Conservation (phyloP, 2,329 filamentous ascomycete genomes). For the Aspergillus clavatus region DNA sequence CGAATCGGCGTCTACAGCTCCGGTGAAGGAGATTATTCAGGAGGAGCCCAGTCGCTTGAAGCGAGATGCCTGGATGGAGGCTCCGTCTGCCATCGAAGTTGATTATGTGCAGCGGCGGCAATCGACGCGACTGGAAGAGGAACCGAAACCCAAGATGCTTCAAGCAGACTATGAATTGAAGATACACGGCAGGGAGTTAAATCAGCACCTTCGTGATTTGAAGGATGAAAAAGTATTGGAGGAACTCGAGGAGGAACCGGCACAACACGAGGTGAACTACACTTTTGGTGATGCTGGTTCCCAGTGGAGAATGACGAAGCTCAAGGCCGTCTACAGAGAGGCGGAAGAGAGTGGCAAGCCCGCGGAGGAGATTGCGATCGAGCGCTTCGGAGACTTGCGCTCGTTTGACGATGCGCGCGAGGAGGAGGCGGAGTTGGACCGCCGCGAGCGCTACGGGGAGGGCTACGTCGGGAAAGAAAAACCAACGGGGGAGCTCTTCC, state of each 20-base stretch:
- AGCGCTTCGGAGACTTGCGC: slow-evolving; percentile 73
- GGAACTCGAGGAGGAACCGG: slow-evolving; percentile 50
- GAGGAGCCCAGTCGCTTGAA: slow-evolving; percentile 46
- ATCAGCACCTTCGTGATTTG: slow-evolving; percentile 61
- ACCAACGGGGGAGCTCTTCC: slow-evolving; percentile 79
- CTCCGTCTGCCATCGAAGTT: slow-evolving; percentile 72
- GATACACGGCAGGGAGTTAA: slow-evolving; percentile 77
- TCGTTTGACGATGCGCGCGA: slow-evolving; percentile 91
- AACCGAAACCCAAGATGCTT: slow-evolving; percentile 37
- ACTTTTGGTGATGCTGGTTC: slow-evolving; percentile 85
- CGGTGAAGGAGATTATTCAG: slow-evolving; percentile 32
- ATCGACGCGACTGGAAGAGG: slow-evolving; percentile 50
- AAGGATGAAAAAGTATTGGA: slow-evolving; percentile 54
- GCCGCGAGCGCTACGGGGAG: slow-evolving; percentile 74
- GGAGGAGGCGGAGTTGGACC: slow-evolving; percentile 84
- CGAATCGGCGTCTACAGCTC: slow-evolving; percentile 34
- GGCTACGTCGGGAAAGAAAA: slow-evolving; percentile 81
- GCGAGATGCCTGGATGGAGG: slow-evolving; percentile 93
- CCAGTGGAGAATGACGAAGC: slow-evolving; percentile 93
- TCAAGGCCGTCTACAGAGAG: slow-evolving; percentile 76
- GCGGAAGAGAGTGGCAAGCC: slow-evolving; percentile 68
- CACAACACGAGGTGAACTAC: slow-evolving; percentile 66
- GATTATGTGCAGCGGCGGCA: slow-evolving; percentile 67
- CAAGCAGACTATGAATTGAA: slow-evolving; percentile 61
- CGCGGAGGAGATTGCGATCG: slow-evolving; percentile 76